Evolutionary conservation across 2,329 filamentous ascomycete genomes (phyloP).

Genomic region (Ophiostoma novo-ulmi): DNA sequence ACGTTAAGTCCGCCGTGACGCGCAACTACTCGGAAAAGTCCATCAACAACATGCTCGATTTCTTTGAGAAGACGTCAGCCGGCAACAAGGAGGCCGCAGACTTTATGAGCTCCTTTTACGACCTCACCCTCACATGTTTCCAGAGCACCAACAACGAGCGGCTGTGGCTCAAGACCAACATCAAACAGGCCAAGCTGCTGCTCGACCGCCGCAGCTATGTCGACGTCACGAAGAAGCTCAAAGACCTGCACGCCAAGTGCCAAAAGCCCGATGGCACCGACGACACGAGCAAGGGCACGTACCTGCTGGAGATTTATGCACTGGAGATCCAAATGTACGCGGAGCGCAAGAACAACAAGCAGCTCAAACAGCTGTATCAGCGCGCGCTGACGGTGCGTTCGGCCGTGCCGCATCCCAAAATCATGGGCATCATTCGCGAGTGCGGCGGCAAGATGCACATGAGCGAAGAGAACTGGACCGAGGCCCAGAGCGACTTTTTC

Average conservation of each 20-base stretch:
- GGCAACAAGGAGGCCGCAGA: slow-evolving; percentile 65
- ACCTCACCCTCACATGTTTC: slow-evolving; percentile 86
- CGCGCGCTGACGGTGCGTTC: slow-evolving; percentile 86
- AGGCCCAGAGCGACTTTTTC: slow-evolving; percentile 95
- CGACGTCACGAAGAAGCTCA: slow-evolving; percentile 73
- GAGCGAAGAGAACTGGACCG: slow-evolving; percentile 99
- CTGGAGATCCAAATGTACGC: slow-evolving; percentile 99
- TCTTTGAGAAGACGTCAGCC: slow-evolving; percentile 83
- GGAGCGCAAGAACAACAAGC: slow-evolving; percentile 94
- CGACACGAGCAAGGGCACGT: slow-evolving; percentile 93
- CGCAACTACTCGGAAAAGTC: slow-evolving; percentile 99
- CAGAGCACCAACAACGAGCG: slow-evolving; percentile 97
- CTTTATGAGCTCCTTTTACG: slow-evolving; percentile 94
- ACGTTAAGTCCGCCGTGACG: slow-evolving; percentile 93
- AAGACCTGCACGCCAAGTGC: slow-evolving; percentile 83
- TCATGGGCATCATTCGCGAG: slow-evolving; percentile 98
- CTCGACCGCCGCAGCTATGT: slow-evolving; percentile 86
- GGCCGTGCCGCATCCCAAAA: slow-evolving; percentile 96
- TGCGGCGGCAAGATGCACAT: slow-evolving; percentile 99
- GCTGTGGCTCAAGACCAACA: slow-evolving; percentile 96
- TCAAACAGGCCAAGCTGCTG: slow-evolving; percentile 88
- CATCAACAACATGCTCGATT: slow-evolving; percentile 98
- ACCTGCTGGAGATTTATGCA: slow-evolving; percentile 91
- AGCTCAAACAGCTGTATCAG: slow-evolving; percentile 87
- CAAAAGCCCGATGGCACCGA: slow-evolving; percentile 81